These are phyloP conservation scores for Penicillium freii DNA, from an alignment of 2,329 filamentous ascomycete genomes.

Conservation along the genomic window DNA sequence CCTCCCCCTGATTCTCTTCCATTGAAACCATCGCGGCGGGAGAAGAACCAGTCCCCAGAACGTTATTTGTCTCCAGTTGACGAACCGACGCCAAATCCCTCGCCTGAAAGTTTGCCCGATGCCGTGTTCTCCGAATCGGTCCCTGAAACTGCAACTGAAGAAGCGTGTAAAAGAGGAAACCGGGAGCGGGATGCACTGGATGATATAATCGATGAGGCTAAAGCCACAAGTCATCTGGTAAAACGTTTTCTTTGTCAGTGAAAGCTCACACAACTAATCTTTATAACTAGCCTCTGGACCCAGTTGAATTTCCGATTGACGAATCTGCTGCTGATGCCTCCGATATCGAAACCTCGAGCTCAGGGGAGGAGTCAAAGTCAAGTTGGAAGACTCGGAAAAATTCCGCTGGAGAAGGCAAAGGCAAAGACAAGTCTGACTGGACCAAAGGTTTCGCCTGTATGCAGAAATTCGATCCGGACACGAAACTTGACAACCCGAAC, in stretches of 20 bases:
- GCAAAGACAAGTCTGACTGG: slow-evolving; percentile 26
- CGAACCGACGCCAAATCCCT: not conserved
- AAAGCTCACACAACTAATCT: not conserved
- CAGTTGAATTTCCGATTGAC: slow-evolving; percentile 29
- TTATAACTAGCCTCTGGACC: slow-evolving; percentile 32
- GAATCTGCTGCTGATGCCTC: slow-evolving; percentile 16
- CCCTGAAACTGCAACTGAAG: not conserved
- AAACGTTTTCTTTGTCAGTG: not conserved
- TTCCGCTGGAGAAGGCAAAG: slow-evolving; percentile 1
- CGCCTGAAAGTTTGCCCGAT: not conserved
- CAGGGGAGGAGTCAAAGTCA: slow-evolving; percentile 8
- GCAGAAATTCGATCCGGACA: slow-evolving; percentile 52
- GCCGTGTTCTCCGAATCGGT: not conserved
- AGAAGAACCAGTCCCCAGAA: slow-evolving; percentile 15
- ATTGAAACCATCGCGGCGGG: slow-evolving; percentile 30
- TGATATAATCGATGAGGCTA: slow-evolving; percentile 62
- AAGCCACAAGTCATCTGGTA: slow-evolving; percentile 58
- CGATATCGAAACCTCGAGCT: slow-evolving; percentile 14
- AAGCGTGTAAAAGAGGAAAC: slow-evolving; percentile 1
- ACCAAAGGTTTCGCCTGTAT: slow-evolving; percentile 57
- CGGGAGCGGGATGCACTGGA: slow-evolving; percentile 57
- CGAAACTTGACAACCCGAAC: slow-evolving; percentile 64
- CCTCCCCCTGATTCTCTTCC: slow-evolving; percentile 21
- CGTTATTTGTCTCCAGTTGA: slow-evolving; percentile 14
- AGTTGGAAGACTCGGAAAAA: not conserved